Evolutionary conservation across 2,329 filamentous ascomycete genomes (phyloP), one percentile per base, ranked within the genome.

Genomic region (Neofusicoccum umdonicola): DNA sequence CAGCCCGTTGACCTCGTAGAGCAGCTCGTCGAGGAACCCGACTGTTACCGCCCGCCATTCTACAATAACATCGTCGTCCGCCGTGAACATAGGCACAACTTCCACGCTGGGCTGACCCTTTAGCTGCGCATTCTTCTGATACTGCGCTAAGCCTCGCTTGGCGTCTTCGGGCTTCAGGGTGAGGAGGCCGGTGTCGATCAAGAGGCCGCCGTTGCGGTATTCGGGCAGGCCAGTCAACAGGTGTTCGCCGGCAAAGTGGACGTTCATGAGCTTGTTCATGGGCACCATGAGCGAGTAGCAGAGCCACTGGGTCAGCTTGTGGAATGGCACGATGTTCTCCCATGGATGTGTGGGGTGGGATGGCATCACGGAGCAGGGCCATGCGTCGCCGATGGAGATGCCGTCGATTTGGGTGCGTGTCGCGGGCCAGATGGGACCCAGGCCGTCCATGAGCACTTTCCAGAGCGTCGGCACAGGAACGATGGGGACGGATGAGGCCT

Each of bases 261-360:
- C 88, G 65, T 90, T 86, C 71, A 96, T 87, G 22, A 96, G 78
- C 68, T 88, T 90, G 64, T 89, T 87, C 89, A 97, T 96, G 0
- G 93, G 93, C 27, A 93, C 89, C 91, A 96, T 96, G 64, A 97
- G 85, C 2, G 92, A 96, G 79, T 97, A 97, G 57, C 90, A 92
- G 64, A 97, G 88, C 93, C 93, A 97, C 77, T 97, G 93, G 0
- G 93, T 96, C 41, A 96, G 85, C 79, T 96, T 97, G 82, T 97
- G 93, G 81, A 97, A 96, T 0, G 93, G 93, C 11, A 94, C 86
- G 71, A 96, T 94, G 69, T 84, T 89, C 74, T 94, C 90, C 90
- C 90, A 92, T 0, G 87, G 84, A 68, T 88, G 82, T 6, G 85
- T 85, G 69, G 88, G 83, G 76, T 90, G 87, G 19, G 83, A 85